Evolutionary conservation across 1,139 yeast genomes (phyloP).

Genomic region (Candida neerlandica): DNA sequence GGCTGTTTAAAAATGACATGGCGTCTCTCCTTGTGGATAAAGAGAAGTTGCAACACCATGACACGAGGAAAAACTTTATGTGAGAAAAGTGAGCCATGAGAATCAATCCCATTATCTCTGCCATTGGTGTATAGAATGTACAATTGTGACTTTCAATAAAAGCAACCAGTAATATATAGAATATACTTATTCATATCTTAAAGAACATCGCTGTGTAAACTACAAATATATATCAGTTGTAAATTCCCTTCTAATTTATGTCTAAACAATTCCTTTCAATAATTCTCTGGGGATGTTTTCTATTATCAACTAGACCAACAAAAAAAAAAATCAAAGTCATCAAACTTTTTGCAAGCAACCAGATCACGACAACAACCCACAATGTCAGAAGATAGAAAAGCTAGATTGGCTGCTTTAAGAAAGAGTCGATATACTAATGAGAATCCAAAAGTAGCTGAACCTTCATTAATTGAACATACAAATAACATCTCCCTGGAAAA

Average conservation of each 20-base stretch:
- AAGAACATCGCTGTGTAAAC: too few species aligned
- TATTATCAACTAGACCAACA: too few species aligned
- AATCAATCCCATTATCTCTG: too few species aligned
- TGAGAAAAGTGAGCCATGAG: too few species aligned
- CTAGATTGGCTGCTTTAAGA: conserved; percentile 28
- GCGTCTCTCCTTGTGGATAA: neutral
- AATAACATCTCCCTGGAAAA: neutral
- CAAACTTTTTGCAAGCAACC: too few species aligned
- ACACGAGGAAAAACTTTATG: neutral
- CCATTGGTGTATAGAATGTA: too few species aligned
- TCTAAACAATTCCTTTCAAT: too few species aligned
- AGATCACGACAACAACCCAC: neutral
- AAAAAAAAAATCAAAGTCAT: neutral
- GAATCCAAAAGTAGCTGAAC: neutral
- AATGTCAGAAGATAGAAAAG: conserved; percentile 21
- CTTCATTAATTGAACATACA: neutral
- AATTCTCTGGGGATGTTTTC: too few species aligned
- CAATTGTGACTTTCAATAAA: too few species aligned
- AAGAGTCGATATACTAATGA: conserved; percentile 17
- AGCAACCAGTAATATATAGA: too few species aligned
- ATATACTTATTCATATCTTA: too few species aligned
- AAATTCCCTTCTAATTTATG: too few species aligned
- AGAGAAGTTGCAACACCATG: conserved; percentile 12
- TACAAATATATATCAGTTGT: neutral
- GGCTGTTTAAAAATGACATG: conserved; percentile 17